Conservation (phyloP, 352 stramenopile species). For the Globisporangium cylindrosporum region DNA sequence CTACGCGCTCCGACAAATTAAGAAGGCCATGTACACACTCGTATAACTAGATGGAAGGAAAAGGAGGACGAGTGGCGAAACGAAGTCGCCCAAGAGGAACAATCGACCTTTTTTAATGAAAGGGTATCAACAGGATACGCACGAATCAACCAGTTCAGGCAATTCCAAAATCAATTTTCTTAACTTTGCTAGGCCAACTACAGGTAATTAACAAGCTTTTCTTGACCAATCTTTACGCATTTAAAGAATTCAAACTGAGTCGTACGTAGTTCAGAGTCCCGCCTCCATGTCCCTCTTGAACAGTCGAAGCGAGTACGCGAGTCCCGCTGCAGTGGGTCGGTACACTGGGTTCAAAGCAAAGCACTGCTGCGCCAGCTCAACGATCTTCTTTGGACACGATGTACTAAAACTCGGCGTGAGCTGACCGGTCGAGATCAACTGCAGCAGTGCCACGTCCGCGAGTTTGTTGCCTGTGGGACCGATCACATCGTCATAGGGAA, state of each 20-base stretch:
- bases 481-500: slow-evolving; percentile 34
- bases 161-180: too few relatives aligned
- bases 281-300: background rate
- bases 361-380: slow-evolving; percentile 22
- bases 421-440: slow-evolving; percentile 30
- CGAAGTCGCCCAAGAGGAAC: background rate
- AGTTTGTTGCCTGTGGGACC: slow-evolving; percentile 21
- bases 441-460: slow-evolving; percentile 34
- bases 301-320: background rate
- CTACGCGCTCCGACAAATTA: slow-evolving; percentile 34
- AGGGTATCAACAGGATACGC: background rate
- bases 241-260: background rate
- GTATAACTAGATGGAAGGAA: background rate
- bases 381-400: slow-evolving; percentile 23
- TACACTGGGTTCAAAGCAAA: background rate
- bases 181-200: too few relatives aligned
- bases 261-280: background rate
- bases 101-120: background rate
- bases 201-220: too few relatives aligned
- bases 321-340: background rate
- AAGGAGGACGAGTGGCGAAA: background rate
- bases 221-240: too few relatives aligned
- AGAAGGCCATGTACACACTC: slow-evolving; percentile 13
- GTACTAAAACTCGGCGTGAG: slow-evolving; percentile 22
- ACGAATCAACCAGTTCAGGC: too few relatives aligned